Conservation (phyloP, 129 eudicot genomes). For the Pseudognaphalium luteoalbum region DNA sequence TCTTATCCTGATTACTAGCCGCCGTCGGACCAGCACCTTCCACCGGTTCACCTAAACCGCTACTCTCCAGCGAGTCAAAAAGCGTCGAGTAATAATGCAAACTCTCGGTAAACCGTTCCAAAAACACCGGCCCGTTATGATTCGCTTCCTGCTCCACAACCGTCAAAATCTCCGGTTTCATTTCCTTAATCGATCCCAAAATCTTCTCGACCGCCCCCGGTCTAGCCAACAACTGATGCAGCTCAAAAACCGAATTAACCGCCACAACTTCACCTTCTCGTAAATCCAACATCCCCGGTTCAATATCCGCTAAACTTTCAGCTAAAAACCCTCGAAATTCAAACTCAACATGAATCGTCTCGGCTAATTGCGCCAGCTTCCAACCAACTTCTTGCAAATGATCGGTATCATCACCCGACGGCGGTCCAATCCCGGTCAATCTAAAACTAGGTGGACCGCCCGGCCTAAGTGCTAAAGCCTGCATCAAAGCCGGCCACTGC, state of each 20-base stretch:
- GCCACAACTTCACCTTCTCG: conserved; percentile 65
- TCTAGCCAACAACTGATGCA: conserved; percentile 60
- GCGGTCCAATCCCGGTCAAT: conserved; percentile 77
- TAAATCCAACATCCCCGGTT: conserved; percentile 53
- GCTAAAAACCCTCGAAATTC: conserved; percentile 61
- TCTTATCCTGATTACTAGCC: conserved; percentile 46
- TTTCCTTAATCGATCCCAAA: conserved; percentile 37
- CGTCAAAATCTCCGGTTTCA: conserved; percentile 66
- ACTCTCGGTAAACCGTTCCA: conserved; percentile 78
- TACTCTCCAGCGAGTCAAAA: conserved; percentile 72
- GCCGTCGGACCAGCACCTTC: neutral
- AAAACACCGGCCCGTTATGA: conserved; percentile 63
- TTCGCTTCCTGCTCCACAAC: conserved; percentile 78
- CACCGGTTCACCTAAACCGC: conserved; percentile 17
- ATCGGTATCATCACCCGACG: conserved; percentile 53
- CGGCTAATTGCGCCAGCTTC: conserved; percentile 73
- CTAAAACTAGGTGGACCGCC: conserved; percentile 83
- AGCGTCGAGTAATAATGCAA: conserved; percentile 75
- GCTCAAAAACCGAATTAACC: conserved; percentile 70
- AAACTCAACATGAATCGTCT: conserved; percentile 58
- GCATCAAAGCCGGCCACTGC: conserved; percentile 95
- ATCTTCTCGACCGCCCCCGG: conserved; percentile 62
- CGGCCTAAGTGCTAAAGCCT: conserved; percentile 63
- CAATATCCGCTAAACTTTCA: conserved; percentile 61
- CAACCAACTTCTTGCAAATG: conserved; percentile 73